A percentile compares a stretch with the other conserved stretches of the same genome.
These are phyloP conservation scores for Nakaseomyces delphensis DNA, from an alignment of 1,139 yeast genomes.

Conservation along the genomic window DNA sequence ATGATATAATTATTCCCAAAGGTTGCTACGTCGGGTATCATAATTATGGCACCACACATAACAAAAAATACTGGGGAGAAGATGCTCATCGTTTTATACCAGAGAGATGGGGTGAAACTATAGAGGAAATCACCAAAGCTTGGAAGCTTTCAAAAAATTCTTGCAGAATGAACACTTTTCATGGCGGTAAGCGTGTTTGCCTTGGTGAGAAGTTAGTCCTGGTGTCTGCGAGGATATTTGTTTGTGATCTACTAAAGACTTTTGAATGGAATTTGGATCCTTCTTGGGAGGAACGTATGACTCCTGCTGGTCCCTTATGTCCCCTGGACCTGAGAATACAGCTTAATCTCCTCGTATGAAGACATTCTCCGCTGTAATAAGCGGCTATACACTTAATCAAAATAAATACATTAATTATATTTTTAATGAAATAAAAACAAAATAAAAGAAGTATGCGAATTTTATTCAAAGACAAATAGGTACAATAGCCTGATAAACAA, in stretches of 20 bases:
- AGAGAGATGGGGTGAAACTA: conserved; percentile 46
- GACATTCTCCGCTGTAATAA: not conserved
- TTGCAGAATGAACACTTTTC: conserved; percentile 46
- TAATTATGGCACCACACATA: conserved; percentile 49
- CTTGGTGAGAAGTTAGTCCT: conserved; percentile 54
- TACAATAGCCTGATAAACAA: not conserved
- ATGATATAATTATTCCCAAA: conserved; percentile 41
- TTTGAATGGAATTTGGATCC: conserved; percentile 37
- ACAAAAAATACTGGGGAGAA: conserved; percentile 41
- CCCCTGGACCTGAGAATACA: conserved; percentile 30
- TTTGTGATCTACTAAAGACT: conserved; percentile 34
- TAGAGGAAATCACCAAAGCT: conserved; percentile 34
- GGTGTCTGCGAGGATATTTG: conserved; percentile 37
- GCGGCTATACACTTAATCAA: not conserved
- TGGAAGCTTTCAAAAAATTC: conserved; percentile 41
- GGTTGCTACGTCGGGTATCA: conserved; percentile 52
- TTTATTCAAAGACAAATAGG: not conserved
- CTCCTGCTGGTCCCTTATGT: conserved; percentile 41
- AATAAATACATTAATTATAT: no score
- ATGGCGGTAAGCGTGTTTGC: conserved; percentile 55
- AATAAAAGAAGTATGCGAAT: not conserved
- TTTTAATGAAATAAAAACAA: not conserved
- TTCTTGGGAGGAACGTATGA: conserved; percentile 43
- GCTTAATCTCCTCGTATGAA: conserved; percentile 8
- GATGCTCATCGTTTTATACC: conserved; percentile 45